A percentile compares a stretch with the other conserved stretches of the same genome.
Evolutionary conservation across 2,329 filamentous ascomycete genomes (phyloP).

Genomic region (Colletotrichum gloeosporioides): DNA sequence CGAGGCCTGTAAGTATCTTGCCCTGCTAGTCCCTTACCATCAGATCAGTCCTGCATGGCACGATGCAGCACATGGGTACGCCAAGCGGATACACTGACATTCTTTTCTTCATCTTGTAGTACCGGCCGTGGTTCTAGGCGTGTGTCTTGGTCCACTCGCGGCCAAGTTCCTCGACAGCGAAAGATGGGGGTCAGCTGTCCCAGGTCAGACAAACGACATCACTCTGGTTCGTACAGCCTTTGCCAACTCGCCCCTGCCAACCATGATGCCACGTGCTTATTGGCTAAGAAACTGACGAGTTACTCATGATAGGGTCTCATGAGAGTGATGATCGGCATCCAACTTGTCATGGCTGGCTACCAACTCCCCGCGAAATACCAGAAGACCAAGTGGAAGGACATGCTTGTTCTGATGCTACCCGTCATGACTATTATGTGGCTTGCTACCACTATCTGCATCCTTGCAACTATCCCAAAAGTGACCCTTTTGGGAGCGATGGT

Average conservation of each 20-base stretch:
- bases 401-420: conserved; percentile 60
- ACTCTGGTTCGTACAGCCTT: conserved; percentile 38
- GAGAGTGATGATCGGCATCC: conserved; percentile 66
- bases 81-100: background rate
- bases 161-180: conserved; percentile 56
- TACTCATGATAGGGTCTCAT: conserved; percentile 44
- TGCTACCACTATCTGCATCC: conserved; percentile 59
- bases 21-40: background rate
- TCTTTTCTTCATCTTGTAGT: conserved; percentile 38
- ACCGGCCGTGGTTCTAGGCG: conserved; percentile 59
- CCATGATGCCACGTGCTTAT: too few relatives aligned
- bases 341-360: conserved; percentile 68
- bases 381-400: conserved; percentile 52
- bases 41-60: background rate
- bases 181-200: conserved; percentile 41
- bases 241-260: background rate
- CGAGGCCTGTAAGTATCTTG: conserved; percentile 50
- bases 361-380: conserved; percentile 65
- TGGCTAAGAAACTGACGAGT: background rate
- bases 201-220: conserved; percentile 37
- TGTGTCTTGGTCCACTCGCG: conserved; percentile 58
- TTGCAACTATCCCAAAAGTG: conserved; percentile 59
- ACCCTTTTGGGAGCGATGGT: conserved; percentile 59
- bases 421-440: conserved; percentile 70
- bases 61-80: background rate